Evolutionary conservation across 1,284 basidiomycete genomes (phyloP).

Genomic region (Mrakiaceae sp.): DNA sequence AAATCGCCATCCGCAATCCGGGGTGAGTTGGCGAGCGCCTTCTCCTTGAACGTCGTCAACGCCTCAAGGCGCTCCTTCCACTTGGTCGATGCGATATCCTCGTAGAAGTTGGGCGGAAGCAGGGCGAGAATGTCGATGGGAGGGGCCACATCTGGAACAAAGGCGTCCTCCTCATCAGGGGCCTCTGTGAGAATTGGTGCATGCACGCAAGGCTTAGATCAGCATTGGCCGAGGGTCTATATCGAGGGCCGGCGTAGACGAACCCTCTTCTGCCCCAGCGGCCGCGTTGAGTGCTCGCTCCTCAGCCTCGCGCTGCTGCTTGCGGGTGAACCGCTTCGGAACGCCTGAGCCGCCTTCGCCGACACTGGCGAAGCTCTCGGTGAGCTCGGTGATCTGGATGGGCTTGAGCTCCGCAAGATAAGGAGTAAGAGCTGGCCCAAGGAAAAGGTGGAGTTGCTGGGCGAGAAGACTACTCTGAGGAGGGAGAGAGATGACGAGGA

Average conservation of each 20-base stretch:
- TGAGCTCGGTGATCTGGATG: conserved; percentile 94
- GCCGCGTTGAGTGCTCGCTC: conserved; percentile 22
- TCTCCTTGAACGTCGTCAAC: conserved; percentile 42
- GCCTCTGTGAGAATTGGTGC: too few relatives aligned
- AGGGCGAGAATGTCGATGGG: conserved; percentile 66
- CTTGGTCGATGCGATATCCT: conserved; percentile 72
- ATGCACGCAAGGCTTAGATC: too few relatives aligned
- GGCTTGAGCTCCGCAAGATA: conserved; percentile 89
- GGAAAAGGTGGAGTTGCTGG: conserved; percentile 71
- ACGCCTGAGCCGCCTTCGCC: conserved; percentile 70
- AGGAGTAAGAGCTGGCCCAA: conserved; percentile 77
- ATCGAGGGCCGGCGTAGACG: too few relatives aligned
- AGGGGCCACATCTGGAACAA: conserved; percentile 63
- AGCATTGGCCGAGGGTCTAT: too few relatives aligned
- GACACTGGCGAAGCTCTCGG: conserved; percentile 74
- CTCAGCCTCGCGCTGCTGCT: conserved; percentile 55
- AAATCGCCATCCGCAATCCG: conserved; percentile 71
- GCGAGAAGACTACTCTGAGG: conserved; percentile 56
- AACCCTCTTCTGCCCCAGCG: conserved; percentile 25
- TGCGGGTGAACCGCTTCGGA: conserved; percentile 67
- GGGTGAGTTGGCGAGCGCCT: conserved; percentile 41
- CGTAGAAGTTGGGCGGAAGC: conserved; percentile 62
- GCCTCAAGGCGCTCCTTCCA: conserved; percentile 97
- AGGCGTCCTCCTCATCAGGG: conserved; percentile 13
- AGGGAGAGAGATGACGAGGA: not conserved